Percentiles rank a stretch among this genome's conserved stretches.
Conservation (phyloP, 345 rosid genomes). For the Corchorus capsularis region DNA sequence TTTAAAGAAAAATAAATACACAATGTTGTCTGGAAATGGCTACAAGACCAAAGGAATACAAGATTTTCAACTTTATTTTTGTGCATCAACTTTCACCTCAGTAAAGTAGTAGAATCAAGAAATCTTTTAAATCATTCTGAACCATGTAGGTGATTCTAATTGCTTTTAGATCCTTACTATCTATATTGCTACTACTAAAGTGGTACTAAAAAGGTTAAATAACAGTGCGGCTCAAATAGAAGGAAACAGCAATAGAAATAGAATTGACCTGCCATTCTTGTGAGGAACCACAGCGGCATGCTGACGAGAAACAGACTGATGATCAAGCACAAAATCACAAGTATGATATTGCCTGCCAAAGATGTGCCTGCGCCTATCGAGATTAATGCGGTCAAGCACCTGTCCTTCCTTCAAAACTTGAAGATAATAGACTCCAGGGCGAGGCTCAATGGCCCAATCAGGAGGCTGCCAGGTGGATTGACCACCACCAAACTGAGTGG, state of each 20-base stretch:
- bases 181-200: background rate
- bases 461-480: conserved; percentile 94
- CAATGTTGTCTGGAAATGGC: background rate
- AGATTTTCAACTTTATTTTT: background rate
- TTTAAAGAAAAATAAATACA: background rate
- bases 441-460: conserved; percentile 95
- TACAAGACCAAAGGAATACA: background rate
- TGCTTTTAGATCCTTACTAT: background rate
- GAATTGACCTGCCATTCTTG: conserved; percentile 70
- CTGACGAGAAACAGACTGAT: conserved; percentile 87
- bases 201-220: background rate
- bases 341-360: conserved; percentile 82
- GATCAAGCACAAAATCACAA: conserved; percentile 88
- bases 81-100: background rate
- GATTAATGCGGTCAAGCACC: conserved; percentile 71
- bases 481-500: conserved; percentile 74
- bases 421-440: conserved; percentile 78
- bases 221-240: background rate
- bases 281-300: conserved; percentile 92
- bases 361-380: conserved; percentile 73
- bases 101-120: background rate
- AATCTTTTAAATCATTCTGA: background rate
- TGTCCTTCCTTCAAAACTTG: conserved; percentile 90
- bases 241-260: background rate
- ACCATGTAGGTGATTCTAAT: background rate